phyloP scores from a whole-genome alignment of 768 basidiomycete genomes.

The Aureoboletus auriporus region DNA sequence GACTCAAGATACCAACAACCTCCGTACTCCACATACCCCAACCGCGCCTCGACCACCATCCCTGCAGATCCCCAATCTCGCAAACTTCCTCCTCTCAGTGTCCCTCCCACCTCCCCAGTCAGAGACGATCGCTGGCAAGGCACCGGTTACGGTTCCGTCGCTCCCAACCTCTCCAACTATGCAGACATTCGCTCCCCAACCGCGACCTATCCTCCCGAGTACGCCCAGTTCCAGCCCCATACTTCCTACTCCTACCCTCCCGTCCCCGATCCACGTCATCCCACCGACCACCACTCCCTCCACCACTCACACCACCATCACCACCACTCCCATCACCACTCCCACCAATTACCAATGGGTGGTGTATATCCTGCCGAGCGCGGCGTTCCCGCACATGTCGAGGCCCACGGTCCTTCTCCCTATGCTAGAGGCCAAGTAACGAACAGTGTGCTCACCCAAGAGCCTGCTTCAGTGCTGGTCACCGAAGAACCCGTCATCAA shows the following conservation, averaged over 20 bases:
- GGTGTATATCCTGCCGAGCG: conserved; percentile 30
- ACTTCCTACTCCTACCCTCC: conserved; percentile 30
- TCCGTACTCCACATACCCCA: conserved; percentile 43
- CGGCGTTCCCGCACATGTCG: conserved; percentile 38
- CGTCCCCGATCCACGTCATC: conserved; percentile 34
- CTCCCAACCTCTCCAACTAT: conserved; percentile 34
- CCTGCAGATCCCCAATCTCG: conserved; percentile 47
- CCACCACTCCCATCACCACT: conserved; percentile 21
- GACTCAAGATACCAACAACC: conserved; percentile 45
- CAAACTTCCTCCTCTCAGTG: conserved; percentile 53
- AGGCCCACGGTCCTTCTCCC: conserved; percentile 38
- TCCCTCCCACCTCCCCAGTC: conserved; percentile 37
- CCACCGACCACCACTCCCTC: conserved; percentile 21
- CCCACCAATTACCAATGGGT: conserved; percentile 27
- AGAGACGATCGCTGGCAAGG: conserved; percentile 49
- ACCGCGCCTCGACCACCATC: conserved; percentile 47
- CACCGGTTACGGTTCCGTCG: conserved; percentile 34
- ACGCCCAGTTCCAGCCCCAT: conserved; percentile 43
- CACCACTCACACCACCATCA: conserved; percentile 26
- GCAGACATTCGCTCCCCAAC: conserved; percentile 59
- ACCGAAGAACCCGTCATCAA: conserved; percentile 70
- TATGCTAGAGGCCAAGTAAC: conserved; percentile 44
- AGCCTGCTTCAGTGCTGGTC: conserved; percentile 33
- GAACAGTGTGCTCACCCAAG: conserved; percentile 29
- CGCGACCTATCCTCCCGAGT: conserved; percentile 55